Base-by-base conservation (phyloP, 305 asterid genomes). In the Caryopteris hybrid region DNA sequence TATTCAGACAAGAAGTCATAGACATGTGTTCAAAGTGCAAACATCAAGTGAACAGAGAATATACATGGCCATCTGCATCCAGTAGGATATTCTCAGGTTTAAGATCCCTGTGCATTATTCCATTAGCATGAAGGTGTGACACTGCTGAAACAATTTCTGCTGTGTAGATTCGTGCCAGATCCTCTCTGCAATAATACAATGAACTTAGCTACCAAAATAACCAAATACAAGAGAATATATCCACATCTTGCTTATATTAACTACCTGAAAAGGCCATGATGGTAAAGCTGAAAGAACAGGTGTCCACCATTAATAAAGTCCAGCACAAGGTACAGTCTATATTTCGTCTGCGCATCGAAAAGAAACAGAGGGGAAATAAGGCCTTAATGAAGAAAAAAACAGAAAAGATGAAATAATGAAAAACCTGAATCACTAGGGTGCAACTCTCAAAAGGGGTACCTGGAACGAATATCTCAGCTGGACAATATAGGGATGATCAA, bases 271-370 rank as follows among this genome's bases (percentile, higher is more conserved):
- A 92, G 78, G 52, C 98, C 98, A 23, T 92, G 97, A 75, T 83
- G 96, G 76, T 81, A 80, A 71, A 93, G 92, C 79, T 93, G 97
- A 81, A 93, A 90, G 87, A 93, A 90, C 67, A 93, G 97, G 76
- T 93, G 98, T 36, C 98, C 98, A 33, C 98, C 97, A 51, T 93
- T 93, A 60, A 93, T 81, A 62, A 90, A 93, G 73, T 93, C 98
- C 70, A 90, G 90, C 60, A 93, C 96, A 25, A 93, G 95, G 87
- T 90, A 93, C 65, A 93, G 84, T 67, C 90, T 79, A 66, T 88
- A 88, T 69, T 92, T 92, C 25, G 96, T 92, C 97, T 92, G 86
- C 82, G 53, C 7, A 58, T 64, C 38, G 62, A 59, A 43, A 61
- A 66, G 7, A 2, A 43, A 12, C 10, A 22, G 66, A 21, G 22